Conservation (phyloP, 2,329 filamentous ascomycete genomes). For the Trichoderma harzianum region DNA sequence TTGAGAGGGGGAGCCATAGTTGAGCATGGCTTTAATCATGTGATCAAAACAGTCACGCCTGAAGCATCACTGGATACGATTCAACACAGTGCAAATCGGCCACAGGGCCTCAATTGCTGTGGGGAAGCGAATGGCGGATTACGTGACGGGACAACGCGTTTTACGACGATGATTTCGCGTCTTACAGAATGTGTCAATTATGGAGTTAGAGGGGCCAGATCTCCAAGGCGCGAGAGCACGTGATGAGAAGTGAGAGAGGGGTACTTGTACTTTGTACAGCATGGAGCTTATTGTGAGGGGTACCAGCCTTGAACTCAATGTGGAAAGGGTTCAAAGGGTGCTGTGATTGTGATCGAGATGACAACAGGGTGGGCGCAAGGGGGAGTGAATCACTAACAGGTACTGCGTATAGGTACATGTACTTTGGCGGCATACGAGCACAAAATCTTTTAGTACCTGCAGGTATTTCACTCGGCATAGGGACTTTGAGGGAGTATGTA, state of each 20-base stretch:
- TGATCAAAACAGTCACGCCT: background rate
- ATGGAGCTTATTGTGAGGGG: background rate
- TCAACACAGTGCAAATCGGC: background rate
- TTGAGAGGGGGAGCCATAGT: slow-evolving; percentile 7
- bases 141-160: slow-evolving; percentile 7
- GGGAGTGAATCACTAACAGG: background rate
- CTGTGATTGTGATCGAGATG: background rate
- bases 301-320: background rate
- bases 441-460: background rate
- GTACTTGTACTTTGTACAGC: background rate
- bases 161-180: background rate
- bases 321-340: background rate
- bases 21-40: slow-evolving; percentile 10
- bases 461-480: background rate
- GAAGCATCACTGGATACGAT: background rate
- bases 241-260: background rate
- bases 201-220: background rate
- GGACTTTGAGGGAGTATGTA: background rate
- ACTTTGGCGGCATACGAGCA: background rate
- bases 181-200: background rate
- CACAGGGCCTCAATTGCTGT: background rate
- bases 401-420: background rate
- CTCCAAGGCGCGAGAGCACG: slow-evolving; percentile 11
- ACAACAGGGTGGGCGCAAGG: background rate
- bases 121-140: background rate